Evolutionary conservation across 345 rosid species (phyloP), one percentile per base, ranked within the genome.

Genomic region (Camelina sativa): DNA sequence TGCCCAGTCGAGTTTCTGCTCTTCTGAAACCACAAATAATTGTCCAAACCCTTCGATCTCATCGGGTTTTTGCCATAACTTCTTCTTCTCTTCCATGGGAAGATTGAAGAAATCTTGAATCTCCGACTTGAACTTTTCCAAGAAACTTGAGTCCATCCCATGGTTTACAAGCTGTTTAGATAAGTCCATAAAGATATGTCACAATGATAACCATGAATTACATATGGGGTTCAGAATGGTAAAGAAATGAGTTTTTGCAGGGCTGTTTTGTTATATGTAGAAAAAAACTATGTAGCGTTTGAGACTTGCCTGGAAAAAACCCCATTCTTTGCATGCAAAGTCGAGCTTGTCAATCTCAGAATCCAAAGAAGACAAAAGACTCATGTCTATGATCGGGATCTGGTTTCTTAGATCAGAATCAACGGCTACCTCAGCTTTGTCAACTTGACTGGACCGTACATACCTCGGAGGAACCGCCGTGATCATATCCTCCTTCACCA

Each of bases 281-380:
- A 32, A 32, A 13, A 2, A 86, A 83, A 87, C 79, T 82, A 62
- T 16, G 12, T 32, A 34, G 43, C 53, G 48, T 52, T 65, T 53
- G 61, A 38, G 63, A 54, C 55, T 17, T 73, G 44, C 69, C 44
- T 62, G 63, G 16, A 73, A 73, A 48, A 91, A 87, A 19, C 88
- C 94, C 91, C 89, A 85, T 2, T 83, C 76, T 76, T 64, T 82
- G 76, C 93, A 86, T 19, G 93, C 88, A 5, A 13, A 59, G 60
- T 86, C 85, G 16, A 85, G 84, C 30, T 82, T 81, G 11, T 69
- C 51, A 28, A 78, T 52, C 53, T 75, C 78, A 17, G 78, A 62
- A 7, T 70, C 67, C 58, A 68, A 4, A 51, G 75, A 69, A 34
- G 56, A 46, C 62, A 76, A 28, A 41, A 5, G 54, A 17, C 8